A percentile compares a stretch with the other conserved stretches of the same genome.
Conservation (phyloP, 768 basidiomycete genomes). For the Podaxis mareebaensis region DNA sequence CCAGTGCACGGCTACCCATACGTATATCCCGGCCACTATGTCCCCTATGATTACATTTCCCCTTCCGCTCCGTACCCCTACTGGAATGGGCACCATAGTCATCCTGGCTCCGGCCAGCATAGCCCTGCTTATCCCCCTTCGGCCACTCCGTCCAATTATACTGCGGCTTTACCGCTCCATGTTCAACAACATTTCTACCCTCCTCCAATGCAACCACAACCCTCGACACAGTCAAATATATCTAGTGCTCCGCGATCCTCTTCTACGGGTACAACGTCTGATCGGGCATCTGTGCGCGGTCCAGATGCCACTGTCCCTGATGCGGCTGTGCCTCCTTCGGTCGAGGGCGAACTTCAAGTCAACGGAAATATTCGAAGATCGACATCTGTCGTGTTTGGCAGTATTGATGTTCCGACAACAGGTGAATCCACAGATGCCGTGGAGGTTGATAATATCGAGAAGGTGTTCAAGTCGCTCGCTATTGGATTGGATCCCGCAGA, state of each 20-base stretch:
- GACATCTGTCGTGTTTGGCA: constrained; percentile 52
- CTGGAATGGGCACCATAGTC: constrained; percentile 33
- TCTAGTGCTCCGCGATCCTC: not conserved
- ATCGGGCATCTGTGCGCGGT: not conserved
- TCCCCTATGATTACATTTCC: constrained; percentile 24
- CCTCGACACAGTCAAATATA: not conserved
- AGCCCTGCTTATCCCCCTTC: constrained; percentile 25
- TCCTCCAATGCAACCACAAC: constrained; percentile 2
- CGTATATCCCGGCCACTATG: constrained; percentile 16
- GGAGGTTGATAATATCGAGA: constrained; percentile 20
- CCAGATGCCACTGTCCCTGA: not conserved
- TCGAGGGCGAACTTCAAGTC: not conserved
- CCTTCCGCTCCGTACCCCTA: constrained; percentile 34
- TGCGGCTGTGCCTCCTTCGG: not conserved
- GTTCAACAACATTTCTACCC: constrained; percentile 17
- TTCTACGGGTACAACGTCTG: not conserved
- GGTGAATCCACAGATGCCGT: constrained; percentile 2
- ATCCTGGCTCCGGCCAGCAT: constrained; percentile 26
- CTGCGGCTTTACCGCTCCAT: constrained; percentile 16
- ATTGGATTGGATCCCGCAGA: constrained; percentile 40
- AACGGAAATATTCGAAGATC: constrained; percentile 17
- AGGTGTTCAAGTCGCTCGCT: constrained; percentile 39
- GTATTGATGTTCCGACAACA: constrained; percentile 33
- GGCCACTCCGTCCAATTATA: constrained; percentile 18
- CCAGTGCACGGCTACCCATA: constrained; percentile 16